Conservation (phyloP, 116 monocot genomes). For the Trichopus zeylanicus region DNA sequence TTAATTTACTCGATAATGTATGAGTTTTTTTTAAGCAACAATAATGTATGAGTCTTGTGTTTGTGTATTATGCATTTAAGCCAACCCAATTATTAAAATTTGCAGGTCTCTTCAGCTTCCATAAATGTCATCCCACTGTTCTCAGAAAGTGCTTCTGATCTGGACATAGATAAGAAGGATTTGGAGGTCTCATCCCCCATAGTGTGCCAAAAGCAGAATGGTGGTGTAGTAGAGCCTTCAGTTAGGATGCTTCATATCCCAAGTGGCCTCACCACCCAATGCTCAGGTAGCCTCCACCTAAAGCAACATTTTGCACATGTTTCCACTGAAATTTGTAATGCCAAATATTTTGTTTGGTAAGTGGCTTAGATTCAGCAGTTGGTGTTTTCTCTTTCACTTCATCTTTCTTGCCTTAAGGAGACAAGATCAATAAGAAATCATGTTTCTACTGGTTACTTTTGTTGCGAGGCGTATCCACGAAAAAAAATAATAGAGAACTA, state of each 20-base stretch:
- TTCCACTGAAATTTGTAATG: too few relatives aligned
- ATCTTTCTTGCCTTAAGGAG: not conserved
- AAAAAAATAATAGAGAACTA: not conserved
- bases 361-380: not conserved
- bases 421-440: not conserved
- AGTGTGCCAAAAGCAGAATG: conserved; percentile 2
- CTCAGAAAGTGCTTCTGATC: conserved; percentile 33
- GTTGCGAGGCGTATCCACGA: not conserved
- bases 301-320: too few relatives aligned
- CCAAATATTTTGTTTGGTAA: too few relatives aligned
- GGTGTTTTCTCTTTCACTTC: not conserved
- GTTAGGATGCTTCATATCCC: conserved; percentile 46
- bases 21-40: too few relatives aligned
- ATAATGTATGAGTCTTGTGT: too few relatives aligned
- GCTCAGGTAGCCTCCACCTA: conserved; percentile 45
- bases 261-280: conserved; percentile 46
- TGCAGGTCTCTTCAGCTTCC: conserved; percentile 49
- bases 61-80: too few relatives aligned
- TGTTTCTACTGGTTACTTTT: not conserved
- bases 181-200: conserved; percentile 32
- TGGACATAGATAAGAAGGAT: conserved; percentile 52
- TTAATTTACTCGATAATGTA: too few relatives aligned
- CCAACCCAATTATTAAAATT: conserved; percentile 13
- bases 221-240: conserved; percentile 3
- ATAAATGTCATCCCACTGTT: conserved; percentile 79